Percentiles rank a stretch among this genome's conserved stretches.
Conservation (phyloP, 495 filamentous ascomycete genomes). For the Stereocaulon alpinum region DNA sequence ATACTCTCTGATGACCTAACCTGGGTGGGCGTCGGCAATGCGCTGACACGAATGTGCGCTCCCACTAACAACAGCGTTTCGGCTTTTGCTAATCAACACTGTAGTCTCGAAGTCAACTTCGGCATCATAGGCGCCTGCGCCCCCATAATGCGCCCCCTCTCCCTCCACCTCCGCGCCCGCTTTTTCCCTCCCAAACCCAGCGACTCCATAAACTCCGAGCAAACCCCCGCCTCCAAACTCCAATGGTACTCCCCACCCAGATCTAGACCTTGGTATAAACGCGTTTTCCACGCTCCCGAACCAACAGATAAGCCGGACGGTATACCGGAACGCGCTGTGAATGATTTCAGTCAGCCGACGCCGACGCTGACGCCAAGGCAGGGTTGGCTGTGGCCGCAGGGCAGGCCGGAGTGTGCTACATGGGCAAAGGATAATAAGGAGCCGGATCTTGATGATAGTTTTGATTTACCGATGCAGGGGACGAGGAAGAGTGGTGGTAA, state of each 20-base stretch:
- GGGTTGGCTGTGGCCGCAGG: background rate
- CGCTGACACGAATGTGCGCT: slow-evolving; percentile 12
- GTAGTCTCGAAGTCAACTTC: slow-evolving; percentile 16
- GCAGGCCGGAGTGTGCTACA: slow-evolving; percentile 14
- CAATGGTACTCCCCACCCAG: slow-evolving; percentile 9
- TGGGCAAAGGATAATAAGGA: slow-evolving; percentile 18
- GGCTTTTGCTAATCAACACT: background rate
- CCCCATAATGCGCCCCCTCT: slow-evolving; percentile 8
- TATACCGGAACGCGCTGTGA: background rate
- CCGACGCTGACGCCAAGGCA: background rate
- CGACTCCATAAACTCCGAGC: background rate
- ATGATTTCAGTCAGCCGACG: background rate
- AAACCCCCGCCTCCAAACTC: slow-evolving; percentile 3
- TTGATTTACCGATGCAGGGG: slow-evolving; percentile 19
- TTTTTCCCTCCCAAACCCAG: background rate
- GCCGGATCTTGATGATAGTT: slow-evolving; percentile 6
- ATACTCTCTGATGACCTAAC: slow-evolving; percentile 21
- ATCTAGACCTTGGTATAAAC: slow-evolving; percentile 9
- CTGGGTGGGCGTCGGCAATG: slow-evolving; percentile 20
- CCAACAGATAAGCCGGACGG: slow-evolving; percentile 8
- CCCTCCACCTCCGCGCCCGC: background rate
- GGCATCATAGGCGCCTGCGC: slow-evolving; percentile 17
- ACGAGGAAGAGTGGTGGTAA: slow-evolving; percentile 9
- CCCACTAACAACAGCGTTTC: background rate
- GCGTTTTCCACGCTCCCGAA: background rate